A percentile compares a stretch with the other conserved stretches of the same genome.
Evolutionary conservation across 2,329 filamentous ascomycete species (phyloP).

Genomic region (Trichoderma endophyticum): DNA sequence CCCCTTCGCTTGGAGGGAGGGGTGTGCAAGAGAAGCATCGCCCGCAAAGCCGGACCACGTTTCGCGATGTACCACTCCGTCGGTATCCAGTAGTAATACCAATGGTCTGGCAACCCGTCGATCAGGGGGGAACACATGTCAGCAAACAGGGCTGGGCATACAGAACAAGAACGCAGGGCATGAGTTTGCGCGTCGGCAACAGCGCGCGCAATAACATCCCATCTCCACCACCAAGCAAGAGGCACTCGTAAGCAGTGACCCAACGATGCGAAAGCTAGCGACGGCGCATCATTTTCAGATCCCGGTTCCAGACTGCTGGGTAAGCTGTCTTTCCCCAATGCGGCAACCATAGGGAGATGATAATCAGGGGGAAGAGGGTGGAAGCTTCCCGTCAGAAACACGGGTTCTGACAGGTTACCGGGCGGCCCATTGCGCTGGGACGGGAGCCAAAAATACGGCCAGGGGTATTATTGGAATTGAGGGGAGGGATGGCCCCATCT

Average conservation of each 20-base stretch:
- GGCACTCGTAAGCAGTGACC: background rate
- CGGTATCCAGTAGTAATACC: background rate
- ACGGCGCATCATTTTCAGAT: background rate
- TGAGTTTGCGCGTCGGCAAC: background rate
- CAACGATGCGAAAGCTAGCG: background rate
- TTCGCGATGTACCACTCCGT: background rate
- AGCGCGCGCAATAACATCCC: background rate
- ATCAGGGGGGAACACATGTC: background rate
- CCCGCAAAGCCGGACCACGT: background rate
- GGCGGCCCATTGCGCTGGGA: conserved; percentile 17
- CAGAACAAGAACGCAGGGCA: background rate
- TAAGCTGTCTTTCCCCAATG: conserved; percentile 1
- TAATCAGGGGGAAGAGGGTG: background rate
- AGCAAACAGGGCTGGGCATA: background rate
- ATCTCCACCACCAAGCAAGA: background rate
- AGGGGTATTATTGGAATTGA: background rate
- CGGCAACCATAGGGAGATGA: background rate
- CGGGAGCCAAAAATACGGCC: background rate
- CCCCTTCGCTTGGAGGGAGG: background rate
- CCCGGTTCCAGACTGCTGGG: background rate
- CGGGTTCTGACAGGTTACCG: background rate
- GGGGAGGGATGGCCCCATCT: background rate
- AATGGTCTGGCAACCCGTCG: background rate
- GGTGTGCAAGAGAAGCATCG: background rate
- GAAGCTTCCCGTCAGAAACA: background rate